Evolutionary conservation across 108 stramenopile genomes (phyloP).

Genomic region (Cylindrotheca fusiformis): DNA sequence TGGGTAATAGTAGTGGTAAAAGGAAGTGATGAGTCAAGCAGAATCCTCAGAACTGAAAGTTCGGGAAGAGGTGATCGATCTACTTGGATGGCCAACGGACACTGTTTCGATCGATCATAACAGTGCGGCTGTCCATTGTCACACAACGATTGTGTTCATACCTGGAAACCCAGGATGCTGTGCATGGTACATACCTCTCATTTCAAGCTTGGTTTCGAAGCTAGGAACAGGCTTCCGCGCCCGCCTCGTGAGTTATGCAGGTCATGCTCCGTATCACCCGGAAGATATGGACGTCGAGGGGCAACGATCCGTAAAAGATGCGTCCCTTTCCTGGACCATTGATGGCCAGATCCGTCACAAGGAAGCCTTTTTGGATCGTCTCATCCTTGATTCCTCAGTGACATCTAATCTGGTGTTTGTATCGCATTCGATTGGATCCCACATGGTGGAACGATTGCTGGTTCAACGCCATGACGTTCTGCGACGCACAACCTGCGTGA

Average conservation of each 20-base stretch:
- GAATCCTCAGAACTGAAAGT: no score
- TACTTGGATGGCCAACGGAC: slow-evolving; percentile 74
- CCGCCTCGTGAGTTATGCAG: slow-evolving; percentile 67
- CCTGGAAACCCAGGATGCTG: slow-evolving; percentile 83
- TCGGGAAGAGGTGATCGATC: slow-evolving; percentile 17
- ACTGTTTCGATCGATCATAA: slow-evolving; percentile 43
- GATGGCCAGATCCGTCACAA: slow-evolving; percentile 81
- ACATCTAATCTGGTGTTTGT: slow-evolving; percentile 62
- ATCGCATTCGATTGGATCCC: slow-evolving; percentile 77
- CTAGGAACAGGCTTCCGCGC: slow-evolving; percentile 60
- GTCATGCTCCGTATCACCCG: slow-evolving; percentile 47
- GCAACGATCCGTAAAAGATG: background rate
- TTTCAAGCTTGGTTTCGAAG: slow-evolving; percentile 34
- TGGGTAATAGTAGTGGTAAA: no score
- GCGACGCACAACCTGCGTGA: slow-evolving; percentile 37
- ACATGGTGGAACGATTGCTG: slow-evolving; percentile 63
- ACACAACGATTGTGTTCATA: slow-evolving; percentile 67
- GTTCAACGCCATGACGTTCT: slow-evolving; percentile 56
- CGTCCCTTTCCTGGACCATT: slow-evolving; percentile 60
- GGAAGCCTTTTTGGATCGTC: slow-evolving; percentile 56
- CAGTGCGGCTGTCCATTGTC: background rate
- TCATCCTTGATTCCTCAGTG: slow-evolving; percentile 20
- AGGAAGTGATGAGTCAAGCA: no score
- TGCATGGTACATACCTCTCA: slow-evolving; percentile 56
- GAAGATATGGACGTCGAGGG: slow-evolving; percentile 17